These are phyloP conservation scores for Aspergillus awamori DNA, from an alignment of 2,329 filamentous ascomycete species.

Conservation along the genomic window DNA sequence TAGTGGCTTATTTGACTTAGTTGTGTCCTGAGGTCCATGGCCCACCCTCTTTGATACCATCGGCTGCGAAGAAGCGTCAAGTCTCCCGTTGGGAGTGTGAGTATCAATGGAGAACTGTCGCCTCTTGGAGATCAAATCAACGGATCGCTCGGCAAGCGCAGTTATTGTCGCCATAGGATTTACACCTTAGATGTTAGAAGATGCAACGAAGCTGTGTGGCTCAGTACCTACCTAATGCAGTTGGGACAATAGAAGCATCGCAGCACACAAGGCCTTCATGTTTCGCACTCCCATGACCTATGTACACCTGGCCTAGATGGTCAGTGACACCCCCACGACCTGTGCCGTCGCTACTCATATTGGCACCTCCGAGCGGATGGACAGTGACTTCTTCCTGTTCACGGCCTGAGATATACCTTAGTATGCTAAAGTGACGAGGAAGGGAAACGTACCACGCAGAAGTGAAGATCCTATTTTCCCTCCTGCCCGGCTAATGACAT, in stretches of 20 bases:
- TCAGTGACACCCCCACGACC: not conserved
- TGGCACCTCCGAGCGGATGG: conserved; percentile 3
- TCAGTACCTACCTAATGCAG: not conserved
- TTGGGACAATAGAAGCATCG: not conserved
- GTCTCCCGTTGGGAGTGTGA: not conserved
- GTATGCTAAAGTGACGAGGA: not conserved
- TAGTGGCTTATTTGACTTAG: not conserved
- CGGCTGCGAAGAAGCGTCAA: not conserved
- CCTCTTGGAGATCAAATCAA: not conserved
- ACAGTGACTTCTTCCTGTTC: conserved; percentile 1
- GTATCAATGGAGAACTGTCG: not conserved
- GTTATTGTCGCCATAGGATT: conserved; percentile 6
- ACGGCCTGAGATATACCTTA: not conserved
- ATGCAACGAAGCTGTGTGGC: too few species aligned
- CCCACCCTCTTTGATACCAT: not conserved
- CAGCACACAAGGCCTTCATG: not conserved
- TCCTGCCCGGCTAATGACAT: not conserved
- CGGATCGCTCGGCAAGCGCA: conserved; percentile 1
- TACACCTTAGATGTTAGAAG: not conserved
- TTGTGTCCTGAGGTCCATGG: not conserved
- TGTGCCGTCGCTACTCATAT: not conserved
- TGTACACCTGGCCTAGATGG: conserved; percentile 2
- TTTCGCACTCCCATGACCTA: not conserved
- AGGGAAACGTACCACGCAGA: not conserved
- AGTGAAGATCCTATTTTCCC: not conserved